Conservation (phyloP, 2,329 filamentous ascomycete species). For the Aspergillus novofumigatus region DNA sequence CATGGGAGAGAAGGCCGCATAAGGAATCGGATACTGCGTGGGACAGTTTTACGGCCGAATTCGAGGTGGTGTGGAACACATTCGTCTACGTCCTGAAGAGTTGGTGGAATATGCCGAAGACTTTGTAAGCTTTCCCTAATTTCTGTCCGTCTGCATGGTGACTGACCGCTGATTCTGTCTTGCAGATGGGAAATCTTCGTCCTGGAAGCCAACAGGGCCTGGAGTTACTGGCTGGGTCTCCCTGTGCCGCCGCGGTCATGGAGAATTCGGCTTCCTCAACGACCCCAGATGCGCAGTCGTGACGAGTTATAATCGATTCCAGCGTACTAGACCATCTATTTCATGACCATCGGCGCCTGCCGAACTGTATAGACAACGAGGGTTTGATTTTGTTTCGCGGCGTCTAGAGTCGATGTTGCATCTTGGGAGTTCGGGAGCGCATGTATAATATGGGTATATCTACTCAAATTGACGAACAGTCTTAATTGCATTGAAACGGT, state of each 20-base stretch:
- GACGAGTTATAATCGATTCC: constrained; percentile 39
- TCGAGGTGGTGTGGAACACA: constrained; percentile 58
- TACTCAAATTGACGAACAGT: neutral
- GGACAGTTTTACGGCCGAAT: constrained; percentile 62
- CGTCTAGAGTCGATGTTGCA: neutral
- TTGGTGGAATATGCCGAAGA: constrained; percentile 66
- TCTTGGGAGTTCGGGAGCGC: constrained; percentile 4
- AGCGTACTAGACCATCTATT: neutral
- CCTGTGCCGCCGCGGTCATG: constrained; percentile 55
- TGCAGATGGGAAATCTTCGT: constrained; percentile 49
- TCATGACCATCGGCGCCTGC: neutral
- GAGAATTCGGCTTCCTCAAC: constrained; percentile 46
- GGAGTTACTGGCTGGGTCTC: constrained; percentile 61
- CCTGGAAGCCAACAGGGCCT: constrained; percentile 53
- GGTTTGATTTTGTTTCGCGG: neutral
- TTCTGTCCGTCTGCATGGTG: neutral
- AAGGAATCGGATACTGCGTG: constrained; percentile 43
- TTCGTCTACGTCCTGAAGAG: constrained; percentile 62
- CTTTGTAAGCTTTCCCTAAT: constrained; percentile 57
- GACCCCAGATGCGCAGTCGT: constrained; percentile 16
- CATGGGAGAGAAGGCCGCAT: constrained; percentile 29
- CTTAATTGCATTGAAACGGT: neutral
- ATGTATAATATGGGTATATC: neutral
- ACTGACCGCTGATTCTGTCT: neutral
- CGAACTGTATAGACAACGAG: constrained; percentile 1